These are phyloP conservation scores for Chlamydomonas sphaeroides DNA, from an alignment of 139 green algal genomes.

Conservation along the genomic window DNA sequence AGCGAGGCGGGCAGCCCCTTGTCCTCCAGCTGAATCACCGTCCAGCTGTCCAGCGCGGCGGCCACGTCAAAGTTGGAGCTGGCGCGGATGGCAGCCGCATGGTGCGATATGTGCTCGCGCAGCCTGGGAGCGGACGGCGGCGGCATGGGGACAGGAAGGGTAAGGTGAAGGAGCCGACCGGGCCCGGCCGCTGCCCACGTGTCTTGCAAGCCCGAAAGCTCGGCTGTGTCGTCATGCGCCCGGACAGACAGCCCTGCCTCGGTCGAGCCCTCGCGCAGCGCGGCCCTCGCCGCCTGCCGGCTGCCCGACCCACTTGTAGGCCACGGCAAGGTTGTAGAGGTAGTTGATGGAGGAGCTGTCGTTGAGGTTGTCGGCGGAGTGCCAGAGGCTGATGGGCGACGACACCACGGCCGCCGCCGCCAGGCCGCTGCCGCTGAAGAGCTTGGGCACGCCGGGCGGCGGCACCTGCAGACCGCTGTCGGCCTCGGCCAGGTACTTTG, in stretches of 20 bases:
- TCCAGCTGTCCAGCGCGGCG: constrained; percentile 33
- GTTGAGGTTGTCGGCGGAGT: constrained; percentile 38
- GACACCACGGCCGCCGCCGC: constrained; percentile 61
- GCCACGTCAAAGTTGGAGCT: constrained; percentile 51
- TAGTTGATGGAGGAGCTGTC: constrained; percentile 48
- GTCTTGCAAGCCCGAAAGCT: too few species aligned
- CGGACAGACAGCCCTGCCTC: too few species aligned
- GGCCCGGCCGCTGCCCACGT: too few species aligned
- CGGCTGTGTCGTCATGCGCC: too few species aligned
- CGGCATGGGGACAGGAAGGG: too few species aligned
- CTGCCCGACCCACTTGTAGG: constrained; percentile 15
- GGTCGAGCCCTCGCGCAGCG: too few species aligned
- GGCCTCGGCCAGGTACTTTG: constrained; percentile 79
- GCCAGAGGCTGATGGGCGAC: constrained; percentile 63
- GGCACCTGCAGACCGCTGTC: constrained; percentile 59
- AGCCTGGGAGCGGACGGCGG: constrained; percentile 5
- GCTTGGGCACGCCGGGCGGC: background rate
- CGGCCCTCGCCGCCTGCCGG: too few species aligned
- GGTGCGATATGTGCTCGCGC: constrained; percentile 52
- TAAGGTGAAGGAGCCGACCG: too few species aligned
- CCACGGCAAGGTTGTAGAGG: constrained; percentile 72
- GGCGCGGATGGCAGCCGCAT: background rate
- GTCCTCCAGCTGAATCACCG: constrained; percentile 55
- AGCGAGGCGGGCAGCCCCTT: constrained; percentile 36
- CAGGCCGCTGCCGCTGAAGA: constrained; percentile 58